A percentile compares a stretch with the other conserved stretches of the same genome.
phyloP scores from a whole-genome alignment of 148 eudicot genomes.

The Arbutus unedo region DNA sequence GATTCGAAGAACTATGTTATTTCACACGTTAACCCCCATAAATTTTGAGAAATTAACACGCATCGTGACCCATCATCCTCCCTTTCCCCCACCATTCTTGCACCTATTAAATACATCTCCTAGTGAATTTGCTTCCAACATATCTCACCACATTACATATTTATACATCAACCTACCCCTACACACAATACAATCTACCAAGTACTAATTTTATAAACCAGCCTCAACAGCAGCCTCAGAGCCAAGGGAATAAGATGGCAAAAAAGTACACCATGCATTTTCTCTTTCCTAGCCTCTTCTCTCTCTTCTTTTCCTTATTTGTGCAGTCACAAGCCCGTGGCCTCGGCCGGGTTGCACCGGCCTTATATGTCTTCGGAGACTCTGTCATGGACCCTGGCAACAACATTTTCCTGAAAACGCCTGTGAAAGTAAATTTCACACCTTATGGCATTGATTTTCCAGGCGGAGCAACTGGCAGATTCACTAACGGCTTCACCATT shows the following conservation, averaged over 20 bases:
- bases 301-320: not conserved
- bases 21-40: not conserved
- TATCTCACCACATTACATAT: not conserved
- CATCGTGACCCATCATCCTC: not conserved
- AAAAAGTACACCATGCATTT: constrained; percentile 1
- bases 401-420: constrained; percentile 10
- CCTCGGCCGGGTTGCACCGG: not conserved
- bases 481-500: constrained; percentile 16
- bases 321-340: not conserved
- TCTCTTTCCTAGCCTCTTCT: constrained; percentile 8
- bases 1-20: not conserved
- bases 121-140: not conserved
- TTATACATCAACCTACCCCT: not conserved
- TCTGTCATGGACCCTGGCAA: constrained; percentile 19
- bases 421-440: not conserved
- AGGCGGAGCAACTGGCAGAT: constrained; percentile 7
- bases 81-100: not conserved
- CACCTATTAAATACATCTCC: not conserved
- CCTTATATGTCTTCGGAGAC: constrained; percentile 20
- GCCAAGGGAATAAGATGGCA: not conserved
- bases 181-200: not conserved
- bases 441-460: constrained; percentile 19
- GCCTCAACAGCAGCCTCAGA: not conserved
- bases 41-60: not conserved
- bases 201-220: not conserved